Evolutionary conservation across 495 filamentous ascomycete genomes (phyloP), one percentile per base, ranked within the genome.

Genomic region (Aspergillus campestris): DNA sequence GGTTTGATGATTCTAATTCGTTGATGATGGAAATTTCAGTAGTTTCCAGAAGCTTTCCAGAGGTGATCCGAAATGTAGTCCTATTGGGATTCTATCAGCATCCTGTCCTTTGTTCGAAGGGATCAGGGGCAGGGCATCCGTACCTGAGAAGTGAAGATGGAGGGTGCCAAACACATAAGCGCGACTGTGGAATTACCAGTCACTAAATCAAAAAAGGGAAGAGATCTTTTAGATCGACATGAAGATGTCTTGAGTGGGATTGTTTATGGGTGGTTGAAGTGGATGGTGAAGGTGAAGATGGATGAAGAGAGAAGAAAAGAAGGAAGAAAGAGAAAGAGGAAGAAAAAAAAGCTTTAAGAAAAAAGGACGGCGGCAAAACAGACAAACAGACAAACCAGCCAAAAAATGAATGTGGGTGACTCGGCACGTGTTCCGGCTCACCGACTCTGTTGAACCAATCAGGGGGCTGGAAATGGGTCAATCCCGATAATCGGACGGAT

Each of bases 11-110:
- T 28, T 27, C 15, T 31, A n/a, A n/a, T n/a, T n/a, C n/a, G 34
- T 31, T 44, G 50, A 39, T 37, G 47, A 24, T 42, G 53, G 53
- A 61, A 50, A 50, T 43, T 77, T 86, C 74, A 90, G 13, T 40
- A 56, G 70, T 85, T 87, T 55, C 77, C 78, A 54, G 79, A 83
- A 66, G 92, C 83, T 80, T 95, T 95, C 92, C 92, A 98, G 75
- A 98, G 82, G 75, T 98, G 92, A 79, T 95, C 90, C 85, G 88
- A 94, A 75, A 94, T 86, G 75, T 94, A 94, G 78, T 94, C 88
- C 88, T 92, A 24, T 24, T 4, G 2, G 2, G 2, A 24, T 4
- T 24, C 18, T 24, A 24, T 24, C 2, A 24, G 18, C 18, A 24
- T 24, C 18, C 18, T 24, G 18, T 24, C 18, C 18, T 24, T 24